phyloP scores from a whole-genome alignment of 768 basidiomycete species.

The Psilocybe sp. region DNA sequence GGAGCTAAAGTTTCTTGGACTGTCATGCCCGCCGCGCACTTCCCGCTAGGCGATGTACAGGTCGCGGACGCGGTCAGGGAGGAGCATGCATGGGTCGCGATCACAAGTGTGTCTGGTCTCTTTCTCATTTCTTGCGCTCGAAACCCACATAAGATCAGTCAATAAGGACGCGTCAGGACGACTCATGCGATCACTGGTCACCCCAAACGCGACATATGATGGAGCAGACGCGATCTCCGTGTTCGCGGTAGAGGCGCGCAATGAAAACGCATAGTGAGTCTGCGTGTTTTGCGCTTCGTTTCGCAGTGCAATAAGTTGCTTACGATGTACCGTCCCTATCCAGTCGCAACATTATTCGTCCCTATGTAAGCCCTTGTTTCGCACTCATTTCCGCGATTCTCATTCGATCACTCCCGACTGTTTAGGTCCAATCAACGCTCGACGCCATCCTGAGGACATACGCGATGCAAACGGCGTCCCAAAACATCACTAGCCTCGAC shows the following conservation, averaged over 20 bases:
- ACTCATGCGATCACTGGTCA: slow-evolving; percentile 33
- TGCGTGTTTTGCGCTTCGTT: neutral
- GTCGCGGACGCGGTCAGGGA: slow-evolving; percentile 42
- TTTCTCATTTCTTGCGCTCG: neutral
- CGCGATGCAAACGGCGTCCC: slow-evolving; percentile 23
- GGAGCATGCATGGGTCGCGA: slow-evolving; percentile 51
- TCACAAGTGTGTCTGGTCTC: slow-evolving; percentile 39
- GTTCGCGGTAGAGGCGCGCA: slow-evolving; percentile 47
- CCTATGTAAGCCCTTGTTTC: slow-evolving; percentile 20
- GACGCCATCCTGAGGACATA: slow-evolving; percentile 31
- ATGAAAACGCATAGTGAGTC: slow-evolving; percentile 58
- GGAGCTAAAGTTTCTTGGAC: slow-evolving; percentile 43
- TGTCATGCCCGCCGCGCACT: slow-evolving; percentile 34
- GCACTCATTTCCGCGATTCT: too few relatives aligned
- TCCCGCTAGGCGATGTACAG: slow-evolving; percentile 41
- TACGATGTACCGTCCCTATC: neutral
- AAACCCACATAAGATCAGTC: slow-evolving; percentile 24
- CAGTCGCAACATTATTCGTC: slow-evolving; percentile 32
- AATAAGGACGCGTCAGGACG: slow-evolving; percentile 37
- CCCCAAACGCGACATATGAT: slow-evolving; percentile 43
- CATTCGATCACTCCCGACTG: neutral
- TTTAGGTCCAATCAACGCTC: slow-evolving; percentile 33
- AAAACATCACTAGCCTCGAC: slow-evolving; percentile 22
- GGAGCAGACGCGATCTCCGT: slow-evolving; percentile 47
- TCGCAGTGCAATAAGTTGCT: too few relatives aligned